Evolutionary conservation across 164 flowering plant genomes (phyloP).

Genomic region (Chimonanthus salicifolius): DNA sequence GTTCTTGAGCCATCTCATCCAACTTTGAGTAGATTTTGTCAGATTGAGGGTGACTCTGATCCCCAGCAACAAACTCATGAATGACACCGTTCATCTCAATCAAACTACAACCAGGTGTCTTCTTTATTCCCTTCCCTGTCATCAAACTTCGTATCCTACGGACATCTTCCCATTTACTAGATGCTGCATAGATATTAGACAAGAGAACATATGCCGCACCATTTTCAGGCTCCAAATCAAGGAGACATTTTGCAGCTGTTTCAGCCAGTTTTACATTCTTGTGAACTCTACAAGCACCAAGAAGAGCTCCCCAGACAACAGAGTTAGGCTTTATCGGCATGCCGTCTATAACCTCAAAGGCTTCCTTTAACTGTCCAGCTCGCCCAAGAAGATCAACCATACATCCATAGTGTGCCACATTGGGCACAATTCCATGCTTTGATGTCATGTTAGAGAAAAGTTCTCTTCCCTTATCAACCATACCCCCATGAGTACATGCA

Average conservation of each 20-base stretch:
- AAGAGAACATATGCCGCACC: slow-evolving; percentile 17
- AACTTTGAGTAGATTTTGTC: slow-evolving; percentile 7
- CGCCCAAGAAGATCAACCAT: slow-evolving; percentile 72
- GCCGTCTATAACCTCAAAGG: slow-evolving; percentile 37
- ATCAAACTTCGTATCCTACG: slow-evolving; percentile 12
- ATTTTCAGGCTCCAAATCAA: slow-evolving; percentile 14
- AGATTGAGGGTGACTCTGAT: slow-evolving; percentile 13
- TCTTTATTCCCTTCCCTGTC: slow-evolving; percentile 10
- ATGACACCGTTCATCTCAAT: slow-evolving; percentile 16
- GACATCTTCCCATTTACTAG: slow-evolving; percentile 11
- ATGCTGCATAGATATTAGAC: slow-evolving; percentile 17
- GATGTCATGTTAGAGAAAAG: slow-evolving; percentile 52
- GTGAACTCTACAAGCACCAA: slow-evolving; percentile 70
- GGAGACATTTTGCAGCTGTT: slow-evolving; percentile 6
- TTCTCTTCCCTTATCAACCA: slow-evolving; percentile 56
- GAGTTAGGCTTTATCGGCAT: slow-evolving; percentile 31
- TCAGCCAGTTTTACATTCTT: slow-evolving; percentile 49
- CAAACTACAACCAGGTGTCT: slow-evolving; percentile 18
- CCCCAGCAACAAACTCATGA: slow-evolving; percentile 15
- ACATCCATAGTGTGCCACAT: slow-evolving; percentile 71
- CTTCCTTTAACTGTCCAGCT: slow-evolving; percentile 57
- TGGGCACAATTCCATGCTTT: slow-evolving; percentile 44
- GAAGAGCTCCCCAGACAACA: slow-evolving; percentile 60
- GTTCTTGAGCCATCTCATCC: slow-evolving; percentile 14
- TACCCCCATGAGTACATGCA: slow-evolving; percentile 78